Base-by-base conservation (phyloP, 176 grass and related monocot species). In the Chloris gayana region DNA sequence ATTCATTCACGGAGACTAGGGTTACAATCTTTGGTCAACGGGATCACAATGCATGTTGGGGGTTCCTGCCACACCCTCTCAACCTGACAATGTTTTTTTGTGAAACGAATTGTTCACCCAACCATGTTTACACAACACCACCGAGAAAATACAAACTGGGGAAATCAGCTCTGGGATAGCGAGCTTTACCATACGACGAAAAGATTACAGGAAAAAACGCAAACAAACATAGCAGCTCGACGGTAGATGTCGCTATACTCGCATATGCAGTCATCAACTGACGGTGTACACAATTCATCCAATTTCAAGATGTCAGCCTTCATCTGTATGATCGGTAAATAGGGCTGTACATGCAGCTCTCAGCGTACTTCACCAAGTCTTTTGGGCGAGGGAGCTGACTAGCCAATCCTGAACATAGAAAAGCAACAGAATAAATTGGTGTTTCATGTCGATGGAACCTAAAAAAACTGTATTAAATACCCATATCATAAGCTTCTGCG, bases 291-390 rank as follows among this genome's bases (percentile, higher is more conserved):
- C 3, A 8, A 60, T 60, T 26, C 57, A 27, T 27, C 10, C 70
- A 29, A 21, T 27, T 8, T 27, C 49, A 25, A 57, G n/a, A 27
- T 46, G 12, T 27, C 18, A 22, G 1, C 18, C 51, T 76, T 89
- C 78, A 95, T 72, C 86, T 80, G 34, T 98, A 95, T 15, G 49
- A 81, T 70, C 92, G 90, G 75, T 95, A 98, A 27, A 86, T 17
- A 15, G 95, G 92, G 33, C 74, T 92, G 78, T 98, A 95, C 95
- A 95, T 98, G 79, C 92, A 98, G 41, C 95, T 95, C 84, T 91
- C 82, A 2, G 92, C 92, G 45, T 93, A 91, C 45, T 91, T 87
- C 34, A 95, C 72, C 44, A 98, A 51, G 63, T 95, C 56, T 30
- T 86, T 82, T 6, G 95, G 92, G n/a, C 88, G 77, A 83, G 92